Percentiles rank a stretch among this genome's conserved stretches.
phyloP scores from a whole-genome alignment of 306 rosid genomes.

The Astragalus glycyphyllos region DNA sequence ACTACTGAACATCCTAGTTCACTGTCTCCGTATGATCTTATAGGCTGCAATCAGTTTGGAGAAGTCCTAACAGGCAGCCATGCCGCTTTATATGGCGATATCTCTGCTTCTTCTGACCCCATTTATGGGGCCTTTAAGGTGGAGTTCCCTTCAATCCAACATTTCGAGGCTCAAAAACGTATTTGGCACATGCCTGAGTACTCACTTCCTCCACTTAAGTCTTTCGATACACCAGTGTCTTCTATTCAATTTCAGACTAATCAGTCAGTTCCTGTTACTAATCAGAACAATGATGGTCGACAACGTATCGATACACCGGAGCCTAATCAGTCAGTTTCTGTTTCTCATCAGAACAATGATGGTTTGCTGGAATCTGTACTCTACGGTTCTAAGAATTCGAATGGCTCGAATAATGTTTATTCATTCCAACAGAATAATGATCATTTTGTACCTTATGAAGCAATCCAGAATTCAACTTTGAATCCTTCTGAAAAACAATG shows the following conservation, averaged over 20 bases:
- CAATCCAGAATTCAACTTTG: conserved; percentile 47
- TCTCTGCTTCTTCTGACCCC: conserved; percentile 64
- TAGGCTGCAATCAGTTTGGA: conserved; percentile 42
- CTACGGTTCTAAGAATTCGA: conserved; percentile 42
- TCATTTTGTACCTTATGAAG: conserved; percentile 44
- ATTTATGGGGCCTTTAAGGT: conserved; percentile 59
- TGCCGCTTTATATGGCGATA: conserved; percentile 71
- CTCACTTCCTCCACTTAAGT: conserved; percentile 61
- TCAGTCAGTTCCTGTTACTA: too few species aligned
- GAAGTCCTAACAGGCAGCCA: conserved; percentile 60
- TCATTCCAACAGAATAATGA: conserved; percentile 46
- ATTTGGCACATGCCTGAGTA: conserved; percentile 55
- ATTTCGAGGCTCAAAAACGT: conserved; percentile 65
- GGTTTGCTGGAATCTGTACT: conserved; percentile 61
- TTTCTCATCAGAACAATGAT: conserved; percentile 54
- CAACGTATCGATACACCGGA: not conserved
- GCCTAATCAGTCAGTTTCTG: conserved; percentile 46
- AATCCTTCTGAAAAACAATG: conserved; percentile 47
- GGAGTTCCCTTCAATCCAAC: conserved; percentile 99
- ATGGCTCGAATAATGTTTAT: conserved; percentile 47
- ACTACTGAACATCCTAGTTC: conserved; percentile 44
- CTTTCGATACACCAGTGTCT: conserved; percentile 48
- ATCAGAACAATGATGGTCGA: too few species aligned
- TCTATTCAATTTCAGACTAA: too few species aligned
- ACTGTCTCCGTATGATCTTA: conserved; percentile 47